Conservation (phyloP, 345 rosid genomes). For the Gossypioides kirkii region DNA sequence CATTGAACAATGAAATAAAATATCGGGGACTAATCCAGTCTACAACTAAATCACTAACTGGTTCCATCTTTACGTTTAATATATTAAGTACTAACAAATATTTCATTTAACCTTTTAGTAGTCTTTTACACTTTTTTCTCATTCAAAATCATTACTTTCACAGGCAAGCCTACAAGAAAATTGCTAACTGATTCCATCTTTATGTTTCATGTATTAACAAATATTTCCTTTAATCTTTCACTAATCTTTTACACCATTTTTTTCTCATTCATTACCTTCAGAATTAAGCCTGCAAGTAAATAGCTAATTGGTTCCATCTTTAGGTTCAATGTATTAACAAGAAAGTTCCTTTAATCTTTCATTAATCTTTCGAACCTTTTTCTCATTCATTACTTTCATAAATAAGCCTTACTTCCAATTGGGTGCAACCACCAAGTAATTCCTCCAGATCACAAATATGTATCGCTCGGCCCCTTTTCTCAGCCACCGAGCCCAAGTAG, state of each 20-base stretch:
- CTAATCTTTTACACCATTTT: not conserved
- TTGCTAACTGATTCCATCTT: slow-evolving; percentile 36
- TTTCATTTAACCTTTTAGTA: not conserved
- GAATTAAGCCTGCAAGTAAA: slow-evolving; percentile 45
- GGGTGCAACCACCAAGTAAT: slow-evolving; percentile 68
- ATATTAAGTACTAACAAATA: not conserved
- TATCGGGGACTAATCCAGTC: not conserved
- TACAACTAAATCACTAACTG: slow-evolving; percentile 15
- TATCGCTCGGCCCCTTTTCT: slow-evolving; percentile 67
- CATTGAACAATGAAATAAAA: not conserved
- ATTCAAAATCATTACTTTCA: not conserved
- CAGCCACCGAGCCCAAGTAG: slow-evolving; percentile 81
- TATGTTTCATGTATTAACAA: not conserved
- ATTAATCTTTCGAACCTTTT: not conserved
- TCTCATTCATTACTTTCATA: slow-evolving; percentile 9
- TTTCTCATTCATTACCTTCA: slow-evolving; percentile 7
- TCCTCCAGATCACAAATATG: slow-evolving; percentile 70
- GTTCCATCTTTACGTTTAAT: not conserved
- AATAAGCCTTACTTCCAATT: slow-evolving; percentile 69
- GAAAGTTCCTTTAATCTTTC: not conserved
- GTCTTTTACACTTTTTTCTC: not conserved
- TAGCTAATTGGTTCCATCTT: slow-evolving; percentile 36
- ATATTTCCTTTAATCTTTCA: not conserved
- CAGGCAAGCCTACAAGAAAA: slow-evolving; percentile 44
- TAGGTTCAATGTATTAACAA: not conserved